A percentile compares a stretch with the other conserved stretches of the same genome.
Evolutionary conservation across 2,329 filamentous ascomycete genomes (phyloP).

Genomic region (Ceratocystis albifundus): DNA sequence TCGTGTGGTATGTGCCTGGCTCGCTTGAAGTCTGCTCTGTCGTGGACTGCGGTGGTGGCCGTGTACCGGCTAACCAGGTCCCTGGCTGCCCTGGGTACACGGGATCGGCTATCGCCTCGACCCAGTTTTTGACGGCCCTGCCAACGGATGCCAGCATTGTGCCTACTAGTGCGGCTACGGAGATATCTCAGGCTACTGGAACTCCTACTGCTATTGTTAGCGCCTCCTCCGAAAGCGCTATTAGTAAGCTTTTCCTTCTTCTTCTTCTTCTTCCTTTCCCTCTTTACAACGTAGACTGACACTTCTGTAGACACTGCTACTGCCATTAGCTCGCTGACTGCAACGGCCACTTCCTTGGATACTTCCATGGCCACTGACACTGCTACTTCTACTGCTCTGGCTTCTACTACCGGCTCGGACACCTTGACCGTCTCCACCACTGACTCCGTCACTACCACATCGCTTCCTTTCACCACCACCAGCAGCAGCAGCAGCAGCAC

Average conservation of each 20-base stretch:
- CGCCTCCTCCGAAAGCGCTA: no score
- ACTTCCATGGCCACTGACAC: not conserved
- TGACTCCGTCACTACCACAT: not conserved
- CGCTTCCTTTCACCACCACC: not conserved
- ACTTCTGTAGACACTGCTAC: not conserved
- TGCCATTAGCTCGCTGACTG: not conserved
- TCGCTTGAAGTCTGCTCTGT: slow-evolving; percentile 53
- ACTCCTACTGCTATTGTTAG: no score
- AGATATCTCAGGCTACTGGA: not conserved
- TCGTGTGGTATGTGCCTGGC: slow-evolving; percentile 50
- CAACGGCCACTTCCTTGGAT: not conserved
- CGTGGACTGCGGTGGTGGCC: slow-evolving; percentile 56
- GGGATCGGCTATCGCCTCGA: slow-evolving; percentile 45
- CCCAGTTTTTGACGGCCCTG: slow-evolving; percentile 34
- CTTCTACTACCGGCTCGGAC: slow-evolving; percentile 1
- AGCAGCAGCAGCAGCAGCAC: no score
- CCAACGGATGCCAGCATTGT: not conserved
- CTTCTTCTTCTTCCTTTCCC: no score
- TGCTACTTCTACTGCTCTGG: not conserved
- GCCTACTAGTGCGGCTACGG: not conserved
- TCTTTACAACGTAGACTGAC: no score
- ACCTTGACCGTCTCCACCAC: not conserved
- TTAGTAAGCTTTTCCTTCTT: not conserved
- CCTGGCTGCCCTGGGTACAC: slow-evolving; percentile 48
- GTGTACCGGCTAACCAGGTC: slow-evolving; percentile 51